Evolutionary conservation across 345 rosid species (phyloP).

Genomic region (Eucalyptus coolabah): DNA sequence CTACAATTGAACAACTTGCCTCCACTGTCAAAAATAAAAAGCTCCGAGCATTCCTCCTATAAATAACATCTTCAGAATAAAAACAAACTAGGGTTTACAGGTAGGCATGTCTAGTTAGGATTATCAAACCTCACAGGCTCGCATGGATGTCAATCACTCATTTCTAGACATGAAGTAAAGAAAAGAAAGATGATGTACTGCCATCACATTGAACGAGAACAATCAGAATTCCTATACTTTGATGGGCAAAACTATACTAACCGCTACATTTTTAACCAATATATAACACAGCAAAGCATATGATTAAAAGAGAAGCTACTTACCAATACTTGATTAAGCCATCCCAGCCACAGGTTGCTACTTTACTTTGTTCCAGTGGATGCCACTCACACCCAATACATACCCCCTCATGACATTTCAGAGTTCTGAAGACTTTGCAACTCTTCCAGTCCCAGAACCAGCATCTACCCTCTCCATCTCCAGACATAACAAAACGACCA

Average conservation of each 20-base stretch:
- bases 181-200: neutral
- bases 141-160: neutral
- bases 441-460: slow-evolving; percentile 99
- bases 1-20: neutral
- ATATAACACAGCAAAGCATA: neutral
- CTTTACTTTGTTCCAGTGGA: slow-evolving; percentile 96
- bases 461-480: slow-evolving; percentile 98
- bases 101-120: neutral
- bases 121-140: neutral
- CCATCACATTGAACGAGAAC: neutral
- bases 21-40: neutral
- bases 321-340: slow-evolving; percentile 97
- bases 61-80: neutral
- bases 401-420: slow-evolving; percentile 86
- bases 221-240: neutral
- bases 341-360: slow-evolving; percentile 99
- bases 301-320: slow-evolving; percentile 4
- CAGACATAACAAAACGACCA: slow-evolving; percentile 98
- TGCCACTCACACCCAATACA: slow-evolving; percentile 95
- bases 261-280: neutral
- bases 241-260: neutral
- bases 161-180: neutral
- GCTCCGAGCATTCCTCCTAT: neutral
- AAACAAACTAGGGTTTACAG: neutral
- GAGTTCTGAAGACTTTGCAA: slow-evolving; percentile 83